phyloP scores from a whole-genome alignment of 768 basidiomycete species.

The Suillus brevipes region DNA sequence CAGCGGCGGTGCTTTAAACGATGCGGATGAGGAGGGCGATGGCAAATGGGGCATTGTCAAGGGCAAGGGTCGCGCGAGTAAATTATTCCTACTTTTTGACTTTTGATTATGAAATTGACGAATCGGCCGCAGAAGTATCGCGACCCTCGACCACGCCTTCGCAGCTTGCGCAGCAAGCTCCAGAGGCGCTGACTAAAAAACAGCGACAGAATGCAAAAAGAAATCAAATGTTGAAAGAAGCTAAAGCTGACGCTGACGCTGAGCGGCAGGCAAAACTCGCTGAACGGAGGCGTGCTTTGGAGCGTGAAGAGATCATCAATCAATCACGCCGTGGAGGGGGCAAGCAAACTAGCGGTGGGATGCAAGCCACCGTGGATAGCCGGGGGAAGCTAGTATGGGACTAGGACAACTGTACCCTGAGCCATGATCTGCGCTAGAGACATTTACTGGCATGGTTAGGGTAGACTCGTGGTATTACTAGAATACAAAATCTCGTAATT shows the following conservation, averaged over 20 bases:
- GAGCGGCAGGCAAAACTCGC: slow-evolving; percentile 52
- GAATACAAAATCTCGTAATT: slow-evolving; percentile 12
- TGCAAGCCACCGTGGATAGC: slow-evolving; percentile 59
- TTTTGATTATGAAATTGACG: slow-evolving; percentile 6
- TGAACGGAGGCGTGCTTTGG: slow-evolving; percentile 60
- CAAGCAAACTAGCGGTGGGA: slow-evolving; percentile 49
- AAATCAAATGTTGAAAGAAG: slow-evolving; percentile 57
- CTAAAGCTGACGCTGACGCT: slow-evolving; percentile 54
- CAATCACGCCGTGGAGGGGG: slow-evolving; percentile 31
- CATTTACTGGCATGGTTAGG: slow-evolving; percentile 1
- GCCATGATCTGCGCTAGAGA: slow-evolving; percentile 2
- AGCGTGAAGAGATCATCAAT: slow-evolving; percentile 52
- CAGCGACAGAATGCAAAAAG: slow-evolving; percentile 68
- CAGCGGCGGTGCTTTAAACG: slow-evolving; percentile 43
- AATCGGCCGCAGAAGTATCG: slow-evolving; percentile 15
- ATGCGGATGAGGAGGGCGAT: slow-evolving; percentile 72
- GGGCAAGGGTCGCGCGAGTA: slow-evolving; percentile 49
- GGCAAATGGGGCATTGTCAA: slow-evolving; percentile 77
- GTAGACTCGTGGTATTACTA: slow-evolving; percentile 14
- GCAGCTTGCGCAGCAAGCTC: slow-evolving; percentile 29
- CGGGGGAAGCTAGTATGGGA: slow-evolving; percentile 63
- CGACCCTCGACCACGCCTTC: slow-evolving; percentile 15
- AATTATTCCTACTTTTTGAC: slow-evolving; percentile 13
- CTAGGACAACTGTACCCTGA: slow-evolving; percentile 20
- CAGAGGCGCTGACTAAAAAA: slow-evolving; percentile 59